A percentile compares a stretch with the other conserved stretches of the same genome.
These are phyloP conservation scores for Pseudomonodictys pantanalensis DNA, from an alignment of 495 filamentous ascomycete genomes.

Conservation along the genomic window DNA sequence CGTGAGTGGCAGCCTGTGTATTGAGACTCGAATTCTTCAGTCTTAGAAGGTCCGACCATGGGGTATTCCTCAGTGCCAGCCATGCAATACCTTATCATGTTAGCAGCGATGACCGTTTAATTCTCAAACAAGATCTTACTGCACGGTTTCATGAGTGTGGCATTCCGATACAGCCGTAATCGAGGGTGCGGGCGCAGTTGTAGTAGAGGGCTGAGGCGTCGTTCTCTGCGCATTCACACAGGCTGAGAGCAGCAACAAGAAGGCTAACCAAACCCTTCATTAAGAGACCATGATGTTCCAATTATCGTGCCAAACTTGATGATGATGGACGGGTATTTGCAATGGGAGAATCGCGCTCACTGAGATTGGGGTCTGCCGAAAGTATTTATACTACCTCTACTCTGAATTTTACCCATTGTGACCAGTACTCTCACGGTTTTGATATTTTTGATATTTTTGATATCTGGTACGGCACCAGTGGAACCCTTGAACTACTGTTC, in stretches of 20 bases:
- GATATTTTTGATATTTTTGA: too few relatives aligned
- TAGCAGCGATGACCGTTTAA: neutral
- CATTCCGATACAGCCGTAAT: conserved; percentile 25
- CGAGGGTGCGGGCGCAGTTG: neutral
- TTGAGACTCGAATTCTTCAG: conserved; percentile 45
- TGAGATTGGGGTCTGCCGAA: too few relatives aligned
- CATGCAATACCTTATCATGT: conserved; percentile 42
- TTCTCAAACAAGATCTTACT: neutral
- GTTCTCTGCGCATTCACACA: conserved; percentile 5
- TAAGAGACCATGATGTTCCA: too few relatives aligned
- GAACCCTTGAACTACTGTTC: too few relatives aligned
- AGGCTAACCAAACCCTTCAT: too few relatives aligned
- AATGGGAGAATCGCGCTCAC: too few relatives aligned
- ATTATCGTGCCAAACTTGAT: too few relatives aligned
- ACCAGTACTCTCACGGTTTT: too few relatives aligned
- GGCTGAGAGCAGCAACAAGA: neutral
- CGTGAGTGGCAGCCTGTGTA: conserved; percentile 56
- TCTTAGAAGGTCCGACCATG: conserved; percentile 46
- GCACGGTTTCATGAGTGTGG: conserved; percentile 21
- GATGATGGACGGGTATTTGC: too few relatives aligned
- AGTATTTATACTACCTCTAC: too few relatives aligned
- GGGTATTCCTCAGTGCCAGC: conserved; percentile 44
- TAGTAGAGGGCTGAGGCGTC: neutral
- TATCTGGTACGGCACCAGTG: too few relatives aligned
- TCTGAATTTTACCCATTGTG: too few relatives aligned